Percentiles rank a stretch among this genome's conserved stretches.
phyloP scores from a whole-genome alignment of 345 rosid genomes.

The Laguncularia racemosa region DNA sequence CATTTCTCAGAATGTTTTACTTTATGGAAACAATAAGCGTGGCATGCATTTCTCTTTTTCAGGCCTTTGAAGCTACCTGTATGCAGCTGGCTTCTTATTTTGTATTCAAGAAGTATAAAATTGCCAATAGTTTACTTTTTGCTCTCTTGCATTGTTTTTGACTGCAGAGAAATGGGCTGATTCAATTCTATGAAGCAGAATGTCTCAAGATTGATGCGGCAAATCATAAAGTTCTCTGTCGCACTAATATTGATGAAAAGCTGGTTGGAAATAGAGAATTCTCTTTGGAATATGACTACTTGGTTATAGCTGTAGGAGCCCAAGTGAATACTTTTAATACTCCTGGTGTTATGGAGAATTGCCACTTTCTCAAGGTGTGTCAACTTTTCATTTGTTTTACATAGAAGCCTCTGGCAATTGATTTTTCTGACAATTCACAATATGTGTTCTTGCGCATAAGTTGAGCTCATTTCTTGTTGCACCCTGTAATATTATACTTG shows the following conservation, averaged over 20 bases:
- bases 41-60: too few relatives aligned
- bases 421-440: too few relatives aligned
- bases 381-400: conserved; percentile 2
- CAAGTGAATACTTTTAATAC: conserved; percentile 88
- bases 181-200: conserved; percentile 84
- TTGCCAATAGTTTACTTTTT: too few relatives aligned
- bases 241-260: conserved; percentile 42
- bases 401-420: neutral
- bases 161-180: conserved; percentile 63
- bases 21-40: too few relatives aligned
- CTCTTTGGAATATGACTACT: conserved; percentile 71
- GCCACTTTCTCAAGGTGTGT: conserved; percentile 83
- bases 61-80: too few relatives aligned
- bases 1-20: too few relatives aligned
- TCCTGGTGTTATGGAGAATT: conserved; percentile 92
- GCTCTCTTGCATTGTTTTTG: too few relatives aligned
- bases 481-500: too few relatives aligned
- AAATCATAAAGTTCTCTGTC: conserved; percentile 52
- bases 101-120: too few relatives aligned
- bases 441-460: neutral
- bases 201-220: conserved; percentile 72
- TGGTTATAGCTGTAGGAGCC: conserved; percentile 86
- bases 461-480: neutral
- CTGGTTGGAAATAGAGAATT: conserved; percentile 52
- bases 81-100: too few relatives aligned